A percentile compares a stretch with the other conserved stretches of the same genome.
phyloP scores from a whole-genome alignment of 257 asterid species.

The Solanum tarijense region DNA sequence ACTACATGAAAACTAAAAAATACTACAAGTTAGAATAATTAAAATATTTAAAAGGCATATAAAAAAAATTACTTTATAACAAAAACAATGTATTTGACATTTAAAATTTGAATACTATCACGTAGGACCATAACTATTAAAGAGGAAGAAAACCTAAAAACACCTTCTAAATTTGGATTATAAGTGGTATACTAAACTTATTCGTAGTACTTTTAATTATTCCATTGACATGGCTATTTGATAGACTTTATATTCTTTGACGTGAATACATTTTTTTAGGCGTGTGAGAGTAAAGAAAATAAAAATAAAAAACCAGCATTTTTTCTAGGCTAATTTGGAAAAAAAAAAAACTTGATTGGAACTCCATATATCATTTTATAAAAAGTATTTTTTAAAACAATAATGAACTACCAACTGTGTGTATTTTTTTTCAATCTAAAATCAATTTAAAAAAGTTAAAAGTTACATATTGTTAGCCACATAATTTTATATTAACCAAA shows the following conservation, averaged over 20 bases:
- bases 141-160: not conserved
- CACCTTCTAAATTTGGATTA: not conserved
- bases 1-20: not conserved
- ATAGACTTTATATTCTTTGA: not conserved
- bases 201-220: not conserved
- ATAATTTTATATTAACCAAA: not conserved
- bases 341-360: not conserved
- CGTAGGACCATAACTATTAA: not conserved
- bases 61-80: not conserved
- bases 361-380: not conserved
- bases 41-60: not conserved
- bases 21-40: not conserved
- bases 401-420: not conserved
- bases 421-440: not conserved
- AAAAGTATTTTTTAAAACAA: not conserved
- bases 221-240: not conserved
- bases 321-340: not conserved
- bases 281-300: no score
- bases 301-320: not conserved
- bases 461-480: not conserved
- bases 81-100: not conserved
- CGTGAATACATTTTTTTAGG: not conserved
- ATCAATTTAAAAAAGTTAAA: not conserved
- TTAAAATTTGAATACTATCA: not conserved
- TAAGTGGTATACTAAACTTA: not conserved